Evolutionary conservation across 768 basidiomycete species (phyloP).

Genomic region (Strobilomyces dryophilus): DNA sequence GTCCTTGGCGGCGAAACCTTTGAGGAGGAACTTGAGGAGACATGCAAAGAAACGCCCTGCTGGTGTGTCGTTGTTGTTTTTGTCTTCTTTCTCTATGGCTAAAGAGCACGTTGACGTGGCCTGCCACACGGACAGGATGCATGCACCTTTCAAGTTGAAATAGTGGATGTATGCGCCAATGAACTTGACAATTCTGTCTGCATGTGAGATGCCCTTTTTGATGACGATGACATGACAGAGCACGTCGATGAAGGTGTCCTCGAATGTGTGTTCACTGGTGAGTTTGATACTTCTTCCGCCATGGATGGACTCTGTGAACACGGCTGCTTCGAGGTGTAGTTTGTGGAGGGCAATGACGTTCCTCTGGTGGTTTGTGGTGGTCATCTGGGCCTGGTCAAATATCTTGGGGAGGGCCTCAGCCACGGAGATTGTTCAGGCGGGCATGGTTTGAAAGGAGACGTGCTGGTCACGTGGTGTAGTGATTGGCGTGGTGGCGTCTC

Average conservation of each 20-base stretch:
- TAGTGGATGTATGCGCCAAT: conserved; percentile 73
- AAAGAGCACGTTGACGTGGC: neutral
- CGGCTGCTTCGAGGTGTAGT: conserved; percentile 25
- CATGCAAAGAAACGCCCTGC: conserved; percentile 64
- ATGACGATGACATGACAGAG: conserved; percentile 52
- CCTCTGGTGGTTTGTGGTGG: conserved; percentile 82
- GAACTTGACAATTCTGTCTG: conserved; percentile 80
- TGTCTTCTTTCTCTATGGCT: conserved; percentile 38
- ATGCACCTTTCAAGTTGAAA: conserved; percentile 71
- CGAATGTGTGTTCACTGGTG: conserved; percentile 75
- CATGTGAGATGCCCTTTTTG: conserved; percentile 78
- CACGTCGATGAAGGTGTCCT: conserved; percentile 56
- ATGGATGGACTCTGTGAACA: conserved; percentile 44
- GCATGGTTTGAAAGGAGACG: conserved; percentile 10
- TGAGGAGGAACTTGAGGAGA: conserved; percentile 67
- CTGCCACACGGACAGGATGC: no score
- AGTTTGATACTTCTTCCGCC: conserved; percentile 51
- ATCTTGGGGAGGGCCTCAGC: conserved; percentile 40
- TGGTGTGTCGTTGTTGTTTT: conserved; percentile 46
- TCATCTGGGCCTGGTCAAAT: conserved; percentile 74
- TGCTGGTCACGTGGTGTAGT: conserved; percentile 24
- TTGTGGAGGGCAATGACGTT: conserved; percentile 82
- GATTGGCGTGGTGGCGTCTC: no score
- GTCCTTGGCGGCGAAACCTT: conserved; percentile 82
- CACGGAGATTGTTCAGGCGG: conserved; percentile 11